These are phyloP conservation scores for Henckelia pumila DNA, from an alignment of 257 asterid genomes.

Conservation along the genomic window DNA sequence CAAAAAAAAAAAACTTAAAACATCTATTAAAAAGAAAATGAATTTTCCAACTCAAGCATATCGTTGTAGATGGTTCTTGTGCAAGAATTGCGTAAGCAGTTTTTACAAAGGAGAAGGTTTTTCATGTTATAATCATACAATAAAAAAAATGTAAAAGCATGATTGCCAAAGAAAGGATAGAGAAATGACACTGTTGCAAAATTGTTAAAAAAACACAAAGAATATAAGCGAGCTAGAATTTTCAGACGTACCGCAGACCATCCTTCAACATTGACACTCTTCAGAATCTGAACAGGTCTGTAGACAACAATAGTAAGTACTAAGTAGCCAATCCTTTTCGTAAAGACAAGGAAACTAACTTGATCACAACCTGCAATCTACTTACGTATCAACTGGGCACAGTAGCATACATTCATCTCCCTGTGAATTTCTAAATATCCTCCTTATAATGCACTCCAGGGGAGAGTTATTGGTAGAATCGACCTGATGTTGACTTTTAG, in stretches of 20 bases:
- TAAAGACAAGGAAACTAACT: constrained; percentile 15
- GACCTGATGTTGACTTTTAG: constrained; percentile 50
- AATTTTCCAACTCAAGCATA: constrained; percentile 9
- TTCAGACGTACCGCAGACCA: constrained; percentile 92
- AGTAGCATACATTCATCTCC: constrained; percentile 93
- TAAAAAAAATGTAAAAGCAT: background rate
- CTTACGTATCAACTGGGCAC: constrained; percentile 98
- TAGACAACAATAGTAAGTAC: constrained; percentile 23
- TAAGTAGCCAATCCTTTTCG: constrained; percentile 15
- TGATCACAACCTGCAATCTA: constrained; percentile 24
- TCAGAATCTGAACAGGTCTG: constrained; percentile 96
- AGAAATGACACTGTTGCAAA: background rate
- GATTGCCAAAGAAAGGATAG: background rate
- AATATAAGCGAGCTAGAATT: constrained; percentile 16
- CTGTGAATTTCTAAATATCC: constrained; percentile 72
- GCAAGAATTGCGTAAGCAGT: background rate
- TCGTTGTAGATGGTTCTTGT: background rate
- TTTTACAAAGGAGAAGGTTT: constrained; percentile 5
- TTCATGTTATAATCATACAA: background rate
- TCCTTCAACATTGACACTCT: constrained; percentile 92
- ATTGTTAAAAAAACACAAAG: constrained; percentile 12
- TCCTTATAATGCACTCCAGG: constrained; percentile 84
- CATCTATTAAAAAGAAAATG: constrained; percentile 5
- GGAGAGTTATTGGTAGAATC: constrained; percentile 85
- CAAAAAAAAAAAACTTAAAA: no score